phyloP scores from a whole-genome alignment of 371 early-diverging fungal genomes.

The Circinella umbellata region DNA sequence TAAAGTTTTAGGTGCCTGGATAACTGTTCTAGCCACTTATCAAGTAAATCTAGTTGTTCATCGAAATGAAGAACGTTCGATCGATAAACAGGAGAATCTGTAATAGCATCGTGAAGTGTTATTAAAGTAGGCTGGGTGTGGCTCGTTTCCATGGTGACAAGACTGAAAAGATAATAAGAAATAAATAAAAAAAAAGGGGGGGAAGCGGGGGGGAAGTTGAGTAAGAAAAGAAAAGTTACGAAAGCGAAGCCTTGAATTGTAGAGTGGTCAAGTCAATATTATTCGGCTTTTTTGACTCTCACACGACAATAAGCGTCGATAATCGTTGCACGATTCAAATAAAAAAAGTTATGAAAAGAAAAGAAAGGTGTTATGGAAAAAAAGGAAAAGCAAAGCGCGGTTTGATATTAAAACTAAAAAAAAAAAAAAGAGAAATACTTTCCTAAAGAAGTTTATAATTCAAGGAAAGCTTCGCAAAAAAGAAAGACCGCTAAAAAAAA shows the following conservation, averaged over 20 bases:
- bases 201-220: neutral
- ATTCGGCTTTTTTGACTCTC: neutral
- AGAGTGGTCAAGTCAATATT: neutral
- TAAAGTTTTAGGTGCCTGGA: conserved; percentile 52
- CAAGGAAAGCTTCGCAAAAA: no score
- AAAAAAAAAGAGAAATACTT: no score
- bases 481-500: no score
- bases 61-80: conserved; percentile 68
- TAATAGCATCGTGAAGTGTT: conserved; percentile 69
- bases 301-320: no score
- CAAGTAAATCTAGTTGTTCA: conserved; percentile 68
- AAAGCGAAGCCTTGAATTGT: neutral
- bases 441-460: no score
- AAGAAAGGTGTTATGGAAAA: neutral
- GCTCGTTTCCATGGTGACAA: conserved; percentile 11
- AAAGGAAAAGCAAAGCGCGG: neutral
- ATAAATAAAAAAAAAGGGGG: neutral
- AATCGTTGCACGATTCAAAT: neutral
- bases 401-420: no score
- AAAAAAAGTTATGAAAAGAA: neutral
- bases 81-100: conserved; percentile 74
- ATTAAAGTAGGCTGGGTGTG: conserved; percentile 30
- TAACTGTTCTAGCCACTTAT: conserved; percentile 66
- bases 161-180: no score
- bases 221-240: neutral